Base-by-base conservation (phyloP, 78 protist species). In the Paulinella micropora region DNA sequence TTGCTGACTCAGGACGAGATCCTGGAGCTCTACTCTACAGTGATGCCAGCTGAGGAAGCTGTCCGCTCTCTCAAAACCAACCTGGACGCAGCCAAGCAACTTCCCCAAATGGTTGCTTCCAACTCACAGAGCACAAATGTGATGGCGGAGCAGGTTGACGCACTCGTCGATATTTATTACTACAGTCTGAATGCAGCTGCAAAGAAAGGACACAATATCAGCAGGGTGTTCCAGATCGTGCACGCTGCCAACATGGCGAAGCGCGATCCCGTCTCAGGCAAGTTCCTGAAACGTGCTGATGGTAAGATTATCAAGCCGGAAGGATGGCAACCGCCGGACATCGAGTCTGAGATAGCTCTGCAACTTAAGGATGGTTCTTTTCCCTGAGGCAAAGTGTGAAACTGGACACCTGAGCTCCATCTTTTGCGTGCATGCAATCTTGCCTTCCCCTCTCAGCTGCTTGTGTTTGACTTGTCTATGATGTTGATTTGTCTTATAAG, bases 211-310 rank as follows among this genome's bases (percentile, higher is more conserved):
- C n/a, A n/a, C n/a, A n/a, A n/a, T n/a, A n/a, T n/a, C n/a, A n/a
- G n/a, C n/a, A n/a, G n/a, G 89, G 15, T 87, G 35, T 87, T 87
- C 79, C 39, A 38, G 37, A 36, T 67, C 79, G 81, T 87, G 31
- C 89, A 87, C 79, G 89, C 79, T 0, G 89, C 89, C 37, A 87
- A 87, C 89, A 51, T 87, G 89, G 89, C 89, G 23, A 87, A 87
- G 79, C 81, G 89, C 3, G n/a, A n/a, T n/a, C n/a, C n/a, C n/a
- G 89, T 38, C 84, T 40, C 79, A 40, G 89, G 89, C 39, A 51
- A 87, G 38, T 51, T 87, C 38, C 86, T 87, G 39, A 4, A 31
- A n/a, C 89, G 89, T 1, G 89, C 69, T 9, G 89, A 87, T 73
- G 89, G 89, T 1, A 87, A 87, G 89, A 87, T 87, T 34, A 51